Evolutionary conservation across 768 basidiomycete genomes (phyloP).

Genomic region (Lactarius deliciosus): DNA sequence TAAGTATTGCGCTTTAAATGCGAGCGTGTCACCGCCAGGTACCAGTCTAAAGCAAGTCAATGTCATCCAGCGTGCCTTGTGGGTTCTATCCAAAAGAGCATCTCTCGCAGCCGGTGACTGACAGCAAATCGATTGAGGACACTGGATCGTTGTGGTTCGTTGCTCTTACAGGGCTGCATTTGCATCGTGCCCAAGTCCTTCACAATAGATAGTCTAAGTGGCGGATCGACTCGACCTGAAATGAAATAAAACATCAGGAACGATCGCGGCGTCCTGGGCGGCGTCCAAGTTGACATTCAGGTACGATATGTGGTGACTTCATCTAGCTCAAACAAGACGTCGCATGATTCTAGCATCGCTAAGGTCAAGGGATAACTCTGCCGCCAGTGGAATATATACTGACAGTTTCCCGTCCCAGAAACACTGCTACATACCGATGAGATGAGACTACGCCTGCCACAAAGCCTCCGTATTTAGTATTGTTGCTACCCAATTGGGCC

Average conservation of each 20-base stretch:
- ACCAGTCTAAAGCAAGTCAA: not conserved
- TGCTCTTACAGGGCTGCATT: too few species aligned
- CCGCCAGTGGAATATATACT: too few species aligned
- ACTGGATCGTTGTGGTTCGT: not conserved
- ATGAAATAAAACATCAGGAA: not conserved
- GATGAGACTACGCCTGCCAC: too few species aligned
- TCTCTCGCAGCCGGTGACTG: not conserved
- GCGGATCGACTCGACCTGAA: not conserved
- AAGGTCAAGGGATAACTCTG: too few species aligned
- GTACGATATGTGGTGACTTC: not conserved
- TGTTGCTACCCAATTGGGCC: too few species aligned
- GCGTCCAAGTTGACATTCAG: not conserved
- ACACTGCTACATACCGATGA: too few species aligned
- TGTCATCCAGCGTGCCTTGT: not conserved
- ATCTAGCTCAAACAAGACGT: not conserved
- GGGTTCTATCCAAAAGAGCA: not conserved
- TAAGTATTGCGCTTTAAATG: not conserved
- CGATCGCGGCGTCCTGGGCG: not conserved
- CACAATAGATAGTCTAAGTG: not conserved
- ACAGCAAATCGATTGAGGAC: not conserved
- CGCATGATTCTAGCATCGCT: too few species aligned
- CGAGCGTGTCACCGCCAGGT: not conserved
- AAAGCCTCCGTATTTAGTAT: too few species aligned
- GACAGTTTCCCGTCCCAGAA: too few species aligned
- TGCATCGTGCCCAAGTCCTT: not conserved